A percentile compares a stretch with the other conserved stretches of the same genome.
Evolutionary conservation across 495 filamentous ascomycete species (phyloP).

Genomic region (Chlorociboria aeruginascens): DNA sequence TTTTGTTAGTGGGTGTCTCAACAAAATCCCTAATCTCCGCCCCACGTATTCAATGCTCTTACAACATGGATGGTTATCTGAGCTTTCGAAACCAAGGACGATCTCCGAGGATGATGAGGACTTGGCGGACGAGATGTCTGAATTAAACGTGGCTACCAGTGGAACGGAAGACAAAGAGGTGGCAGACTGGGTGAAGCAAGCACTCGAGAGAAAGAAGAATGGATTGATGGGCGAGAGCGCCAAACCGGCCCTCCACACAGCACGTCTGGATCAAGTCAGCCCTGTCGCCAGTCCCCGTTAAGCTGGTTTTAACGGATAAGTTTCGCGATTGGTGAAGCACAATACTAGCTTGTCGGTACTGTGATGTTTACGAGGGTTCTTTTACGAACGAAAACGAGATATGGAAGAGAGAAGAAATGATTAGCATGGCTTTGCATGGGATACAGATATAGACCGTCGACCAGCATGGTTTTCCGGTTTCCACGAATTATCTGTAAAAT

Average conservation of each 20-base stretch:
- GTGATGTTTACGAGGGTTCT: too few species aligned
- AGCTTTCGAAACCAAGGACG: constrained; percentile 69
- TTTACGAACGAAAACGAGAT: too few species aligned
- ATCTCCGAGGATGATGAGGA: constrained; percentile 65
- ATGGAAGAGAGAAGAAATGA: too few species aligned
- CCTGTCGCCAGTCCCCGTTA: constrained; percentile 20
- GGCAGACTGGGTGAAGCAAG: constrained; percentile 69
- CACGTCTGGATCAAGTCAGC: constrained; percentile 50
- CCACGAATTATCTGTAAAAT: too few species aligned
- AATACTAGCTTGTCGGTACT: too few species aligned
- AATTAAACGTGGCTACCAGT: constrained; percentile 34
- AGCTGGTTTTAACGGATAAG: background rate
- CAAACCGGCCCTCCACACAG: constrained; percentile 69
- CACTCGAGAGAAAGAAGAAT: constrained; percentile 46
- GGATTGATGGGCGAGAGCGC: constrained; percentile 33
- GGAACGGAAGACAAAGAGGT: constrained; percentile 54
- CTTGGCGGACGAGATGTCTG: constrained; percentile 29
- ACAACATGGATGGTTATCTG: constrained; percentile 75
- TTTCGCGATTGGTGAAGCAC: too few species aligned
- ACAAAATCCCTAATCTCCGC: constrained; percentile 82
- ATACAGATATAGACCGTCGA: too few species aligned
- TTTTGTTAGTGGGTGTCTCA: constrained; percentile 81
- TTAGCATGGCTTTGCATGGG: too few species aligned
- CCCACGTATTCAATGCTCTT: constrained; percentile 85
- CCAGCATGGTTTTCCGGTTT: too few species aligned